Conservation (phyloP, 1,284 basidiomycete species). For the Mycena sp. region DNA sequence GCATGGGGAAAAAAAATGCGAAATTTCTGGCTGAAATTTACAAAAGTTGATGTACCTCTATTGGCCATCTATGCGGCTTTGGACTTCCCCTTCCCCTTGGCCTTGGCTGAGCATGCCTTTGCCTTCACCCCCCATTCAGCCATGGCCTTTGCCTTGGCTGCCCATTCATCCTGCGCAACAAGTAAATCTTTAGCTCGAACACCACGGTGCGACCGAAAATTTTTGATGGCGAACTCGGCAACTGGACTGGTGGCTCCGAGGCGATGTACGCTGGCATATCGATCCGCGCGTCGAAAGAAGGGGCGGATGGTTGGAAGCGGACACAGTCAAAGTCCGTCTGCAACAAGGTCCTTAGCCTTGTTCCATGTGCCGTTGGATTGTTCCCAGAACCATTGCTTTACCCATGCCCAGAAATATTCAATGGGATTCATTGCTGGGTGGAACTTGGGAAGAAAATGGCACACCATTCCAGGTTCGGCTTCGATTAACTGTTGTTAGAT, state of each 20-base stretch:
- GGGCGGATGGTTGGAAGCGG: not conserved
- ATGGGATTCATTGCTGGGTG: conserved; percentile 14
- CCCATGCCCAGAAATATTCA: conserved; percentile 14
- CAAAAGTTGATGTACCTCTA: too few relatives aligned
- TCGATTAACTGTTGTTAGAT: conserved; percentile 1
- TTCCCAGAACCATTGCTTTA: conserved; percentile 3
- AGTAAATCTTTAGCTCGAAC: not conserved
- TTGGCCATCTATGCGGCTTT: too few relatives aligned
- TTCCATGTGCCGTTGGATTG: not conserved
- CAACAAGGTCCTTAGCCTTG: conserved; percentile 4
- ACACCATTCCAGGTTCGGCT: too few relatives aligned
- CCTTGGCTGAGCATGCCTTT: too few relatives aligned
- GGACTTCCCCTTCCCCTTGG: too few relatives aligned
- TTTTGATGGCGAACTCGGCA: conserved; percentile 13
- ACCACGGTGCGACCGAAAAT: not conserved
- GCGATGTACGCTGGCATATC: conserved; percentile 6
- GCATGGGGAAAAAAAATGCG: too few relatives aligned
- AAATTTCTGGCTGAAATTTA: too few relatives aligned
- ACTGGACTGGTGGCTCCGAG: not conserved
- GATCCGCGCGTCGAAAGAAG: conserved; percentile 1
- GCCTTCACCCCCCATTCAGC: too few relatives aligned
- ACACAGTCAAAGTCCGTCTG: not conserved
- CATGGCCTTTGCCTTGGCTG: too few relatives aligned
- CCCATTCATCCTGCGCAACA: not conserved
- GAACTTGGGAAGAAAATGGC: too few relatives aligned